Percentiles rank a stretch among this genome's conserved stretches.
These are phyloP conservation scores for Lactarius vividus DNA, from an alignment of 768 basidiomycete species.

Conservation along the genomic window DNA sequence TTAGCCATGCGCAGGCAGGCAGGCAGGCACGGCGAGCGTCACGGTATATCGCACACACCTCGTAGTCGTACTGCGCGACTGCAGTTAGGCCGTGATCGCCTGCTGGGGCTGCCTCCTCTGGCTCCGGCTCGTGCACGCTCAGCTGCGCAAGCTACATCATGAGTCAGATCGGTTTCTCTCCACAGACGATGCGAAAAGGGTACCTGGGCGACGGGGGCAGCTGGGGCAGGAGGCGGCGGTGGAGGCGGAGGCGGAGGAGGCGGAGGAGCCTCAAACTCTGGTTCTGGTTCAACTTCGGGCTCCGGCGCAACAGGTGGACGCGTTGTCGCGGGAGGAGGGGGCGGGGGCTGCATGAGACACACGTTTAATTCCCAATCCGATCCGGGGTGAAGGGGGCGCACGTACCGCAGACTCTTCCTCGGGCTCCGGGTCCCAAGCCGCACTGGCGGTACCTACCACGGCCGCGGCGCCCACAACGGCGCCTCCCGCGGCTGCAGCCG, in stretches of 20 bases:
- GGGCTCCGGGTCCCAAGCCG: constrained; percentile 11
- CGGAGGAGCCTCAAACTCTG: constrained; percentile 36
- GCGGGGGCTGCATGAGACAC: constrained; percentile 34
- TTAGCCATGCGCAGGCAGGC: no score
- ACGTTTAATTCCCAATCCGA: neutral
- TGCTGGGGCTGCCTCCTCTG: constrained; percentile 38
- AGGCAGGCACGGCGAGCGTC: neutral
- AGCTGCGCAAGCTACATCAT: constrained; percentile 12
- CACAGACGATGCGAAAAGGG: constrained; percentile 14
- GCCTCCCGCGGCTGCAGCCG: constrained; percentile 41
- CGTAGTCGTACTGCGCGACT: constrained; percentile 78
- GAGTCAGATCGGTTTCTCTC: neutral
- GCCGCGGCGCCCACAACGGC: constrained; percentile 3
- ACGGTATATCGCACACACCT: constrained; percentile 40
- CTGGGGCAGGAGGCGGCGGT: constrained; percentile 46
- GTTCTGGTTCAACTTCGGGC: constrained; percentile 36
- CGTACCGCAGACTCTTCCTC: constrained; percentile 19
- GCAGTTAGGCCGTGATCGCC: constrained; percentile 57
- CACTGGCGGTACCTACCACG: neutral
- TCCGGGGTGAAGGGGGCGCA: neutral
- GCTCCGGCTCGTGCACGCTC: constrained; percentile 30
- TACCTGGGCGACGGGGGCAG: constrained; percentile 31
- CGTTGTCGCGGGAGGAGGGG: constrained; percentile 29
- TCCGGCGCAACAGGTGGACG: constrained; percentile 31
- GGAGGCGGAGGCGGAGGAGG: constrained; percentile 41